phyloP scores from a whole-genome alignment of 345 rosid species.

The Schrenkiella parvula region DNA sequence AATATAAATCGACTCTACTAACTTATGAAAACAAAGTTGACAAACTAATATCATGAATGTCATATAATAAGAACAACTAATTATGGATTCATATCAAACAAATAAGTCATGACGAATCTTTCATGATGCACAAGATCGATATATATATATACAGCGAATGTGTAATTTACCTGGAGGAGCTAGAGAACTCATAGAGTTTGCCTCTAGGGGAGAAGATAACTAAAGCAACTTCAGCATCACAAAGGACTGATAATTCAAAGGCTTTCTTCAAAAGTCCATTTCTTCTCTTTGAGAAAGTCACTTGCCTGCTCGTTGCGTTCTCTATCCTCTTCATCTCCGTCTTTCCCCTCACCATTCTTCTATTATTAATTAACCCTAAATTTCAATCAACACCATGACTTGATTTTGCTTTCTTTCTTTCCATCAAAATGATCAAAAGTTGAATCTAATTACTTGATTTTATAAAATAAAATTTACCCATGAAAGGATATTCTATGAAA shows the following conservation, averaged over 20 bases:
- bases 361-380: neutral
- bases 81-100: neutral
- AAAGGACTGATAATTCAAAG: conserved; percentile 78
- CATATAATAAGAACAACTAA: neutral
- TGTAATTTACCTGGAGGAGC: conserved; percentile 47
- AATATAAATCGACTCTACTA: neutral
- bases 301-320: conserved; percentile 84
- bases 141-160: neutral
- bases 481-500: neutral
- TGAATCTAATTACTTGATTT: neutral
- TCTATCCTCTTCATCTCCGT: conserved; percentile 92
- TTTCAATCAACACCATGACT: neutral
- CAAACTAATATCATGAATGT: neutral
- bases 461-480: neutral
- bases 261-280: conserved; percentile 81
- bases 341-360: conserved; percentile 73
- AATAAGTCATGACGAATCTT: neutral
- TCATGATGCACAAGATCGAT: neutral
- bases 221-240: conserved; percentile 87
- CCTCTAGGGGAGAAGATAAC: conserved; percentile 77
- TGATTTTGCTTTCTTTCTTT: neutral
- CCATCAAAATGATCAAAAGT: neutral
- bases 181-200: conserved; percentile 76
- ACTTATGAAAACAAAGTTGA: neutral
- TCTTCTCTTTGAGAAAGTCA: conserved; percentile 83